These are phyloP conservation scores for Aquilaria malaccensis DNA, from an alignment of 345 rosid genomes.

Conservation along the genomic window DNA sequence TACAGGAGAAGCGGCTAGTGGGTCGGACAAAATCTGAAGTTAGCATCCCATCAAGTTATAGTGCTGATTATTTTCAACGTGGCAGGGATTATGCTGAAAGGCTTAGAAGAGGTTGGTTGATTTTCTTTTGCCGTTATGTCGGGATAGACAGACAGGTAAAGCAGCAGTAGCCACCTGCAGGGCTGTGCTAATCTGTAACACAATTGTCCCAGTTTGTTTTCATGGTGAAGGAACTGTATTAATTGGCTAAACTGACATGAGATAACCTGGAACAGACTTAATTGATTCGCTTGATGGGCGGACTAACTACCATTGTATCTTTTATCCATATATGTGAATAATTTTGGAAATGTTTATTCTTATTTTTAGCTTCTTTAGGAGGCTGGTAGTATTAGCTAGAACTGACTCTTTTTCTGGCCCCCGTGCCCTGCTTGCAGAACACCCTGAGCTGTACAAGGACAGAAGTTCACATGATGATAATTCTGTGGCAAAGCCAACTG, in stretches of 20 bases:
- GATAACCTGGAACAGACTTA: too few relatives aligned
- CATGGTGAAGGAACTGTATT: too few relatives aligned
- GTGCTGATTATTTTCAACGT: conserved; percentile 95
- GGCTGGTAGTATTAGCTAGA: not conserved
- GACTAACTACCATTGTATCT: too few relatives aligned
- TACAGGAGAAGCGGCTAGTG: conserved; percentile 85
- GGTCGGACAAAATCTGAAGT: conserved; percentile 63
- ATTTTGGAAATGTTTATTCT: not conserved
- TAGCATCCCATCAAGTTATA: conserved; percentile 85
- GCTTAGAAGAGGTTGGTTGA: conserved; percentile 74
- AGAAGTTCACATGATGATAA: conserved; percentile 35
- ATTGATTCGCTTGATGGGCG: too few relatives aligned
- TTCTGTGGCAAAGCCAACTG: conserved; percentile 50
- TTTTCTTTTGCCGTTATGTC: not conserved
- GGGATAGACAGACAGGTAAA: too few relatives aligned
- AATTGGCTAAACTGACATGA: too few relatives aligned
- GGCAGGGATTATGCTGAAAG: conserved; percentile 92
- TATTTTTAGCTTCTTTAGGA: not conserved
- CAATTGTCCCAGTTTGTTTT: too few relatives aligned
- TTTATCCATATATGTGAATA: conserved; percentile 1
- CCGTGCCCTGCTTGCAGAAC: conserved; percentile 44
- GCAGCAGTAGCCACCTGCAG: too few relatives aligned
- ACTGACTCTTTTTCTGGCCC: not conserved
- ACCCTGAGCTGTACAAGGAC: conserved; percentile 92
- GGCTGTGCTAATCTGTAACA: too few relatives aligned